Percentiles rank a stretch among this genome's conserved stretches.
Conservation (phyloP, 257 asterid genomes). For the Ballota nigra region DNA sequence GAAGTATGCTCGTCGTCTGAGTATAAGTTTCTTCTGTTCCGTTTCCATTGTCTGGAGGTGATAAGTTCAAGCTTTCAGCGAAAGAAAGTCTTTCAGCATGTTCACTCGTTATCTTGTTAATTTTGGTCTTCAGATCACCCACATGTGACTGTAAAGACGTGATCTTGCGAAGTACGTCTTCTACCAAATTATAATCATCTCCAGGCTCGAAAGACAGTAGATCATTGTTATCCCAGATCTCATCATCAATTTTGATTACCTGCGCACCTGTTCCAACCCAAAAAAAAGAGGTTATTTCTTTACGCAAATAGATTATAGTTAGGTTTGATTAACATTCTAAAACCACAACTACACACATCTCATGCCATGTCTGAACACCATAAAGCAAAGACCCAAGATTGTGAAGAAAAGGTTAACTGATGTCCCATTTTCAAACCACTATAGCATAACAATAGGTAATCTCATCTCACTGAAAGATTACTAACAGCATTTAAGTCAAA, state of each 20-base stretch:
- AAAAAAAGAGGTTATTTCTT: neutral
- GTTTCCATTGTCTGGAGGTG: constrained; percentile 44
- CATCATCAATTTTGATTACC: constrained; percentile 33
- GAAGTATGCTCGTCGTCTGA: constrained; percentile 38
- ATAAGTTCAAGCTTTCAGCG: constrained; percentile 26
- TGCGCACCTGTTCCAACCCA: constrained; percentile 32
- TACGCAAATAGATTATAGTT: neutral
- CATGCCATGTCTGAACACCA: constrained; percentile 9
- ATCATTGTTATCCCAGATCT: constrained; percentile 41
- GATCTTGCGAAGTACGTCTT: constrained; percentile 46
- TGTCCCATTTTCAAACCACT: neutral
- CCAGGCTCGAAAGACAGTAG: constrained; percentile 29
- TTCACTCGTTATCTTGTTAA: constrained; percentile 40
- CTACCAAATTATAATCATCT: constrained; percentile 39
- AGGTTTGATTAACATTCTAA: neutral
- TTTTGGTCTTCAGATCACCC: constrained; percentile 43
- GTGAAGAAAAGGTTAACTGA: constrained; percentile 11
- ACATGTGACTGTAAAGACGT: constrained; percentile 45
- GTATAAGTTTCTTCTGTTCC: constrained; percentile 38
- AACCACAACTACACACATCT: constrained; percentile 15
- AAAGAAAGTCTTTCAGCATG: constrained; percentile 39
- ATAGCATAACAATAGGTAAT: constrained; percentile 6
- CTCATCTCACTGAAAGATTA: neutral
- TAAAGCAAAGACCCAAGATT: constrained; percentile 1
- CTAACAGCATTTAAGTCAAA: neutral